Percentiles rank a stretch among this genome's conserved stretches.
Evolutionary conservation across 176 grass and related monocot genomes (phyloP).

Genomic region (Elymus sibiricus): DNA sequence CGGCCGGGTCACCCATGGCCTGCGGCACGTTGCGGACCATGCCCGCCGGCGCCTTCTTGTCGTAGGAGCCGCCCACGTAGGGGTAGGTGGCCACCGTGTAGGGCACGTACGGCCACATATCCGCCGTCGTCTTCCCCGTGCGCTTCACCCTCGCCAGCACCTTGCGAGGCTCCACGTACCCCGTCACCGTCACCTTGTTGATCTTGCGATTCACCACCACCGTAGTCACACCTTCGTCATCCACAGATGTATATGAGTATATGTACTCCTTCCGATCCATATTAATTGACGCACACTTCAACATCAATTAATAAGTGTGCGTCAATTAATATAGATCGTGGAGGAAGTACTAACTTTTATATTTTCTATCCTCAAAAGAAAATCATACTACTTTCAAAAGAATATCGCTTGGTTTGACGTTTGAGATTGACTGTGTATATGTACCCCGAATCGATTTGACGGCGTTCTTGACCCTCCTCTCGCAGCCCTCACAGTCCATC

Average conservation of each 20-base stretch:
- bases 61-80: slow-evolving; percentile 68
- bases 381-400: no score
- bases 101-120: slow-evolving; percentile 78
- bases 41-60: slow-evolving; percentile 79
- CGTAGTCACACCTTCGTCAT: slow-evolving; percentile 40
- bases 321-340: no score
- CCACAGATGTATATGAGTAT: background rate
- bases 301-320: no score
- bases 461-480: slow-evolving; percentile 59
- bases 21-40: slow-evolving; percentile 58
- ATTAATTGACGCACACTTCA: no score
- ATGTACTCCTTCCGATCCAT: no score
- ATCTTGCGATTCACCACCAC: slow-evolving; percentile 64
- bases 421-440: background rate
- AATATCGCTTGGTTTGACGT: no score
- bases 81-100: slow-evolving; percentile 60
- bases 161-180: slow-evolving; percentile 61
- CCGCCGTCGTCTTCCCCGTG: slow-evolving; percentile 54
- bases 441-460: slow-evolving; percentile 53
- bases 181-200: slow-evolving; percentile 63
- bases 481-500: slow-evolving; percentile 92
- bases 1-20: slow-evolving; percentile 53
- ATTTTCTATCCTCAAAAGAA: no score
- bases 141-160: slow-evolving; percentile 59
- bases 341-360: no score